phyloP scores from a whole-genome alignment of 805 yeast species.

The Wickerhamiella vanderwaltii region DNA sequence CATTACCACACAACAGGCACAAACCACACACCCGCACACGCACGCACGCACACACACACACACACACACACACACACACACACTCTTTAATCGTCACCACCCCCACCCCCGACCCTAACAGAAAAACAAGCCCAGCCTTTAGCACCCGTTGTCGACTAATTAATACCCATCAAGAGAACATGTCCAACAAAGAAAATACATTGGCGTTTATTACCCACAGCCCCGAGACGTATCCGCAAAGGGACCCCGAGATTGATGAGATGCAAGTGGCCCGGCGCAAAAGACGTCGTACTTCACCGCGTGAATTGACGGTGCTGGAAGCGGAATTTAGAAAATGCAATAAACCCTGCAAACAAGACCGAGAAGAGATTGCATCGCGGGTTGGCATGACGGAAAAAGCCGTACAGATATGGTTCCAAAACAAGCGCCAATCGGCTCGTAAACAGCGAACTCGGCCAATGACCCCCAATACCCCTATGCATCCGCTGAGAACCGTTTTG shows the following conservation, averaged over 20 bases:
- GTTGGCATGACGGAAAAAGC: conserved; percentile 96
- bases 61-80: too few relatives aligned
- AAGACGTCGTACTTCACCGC: conserved; percentile 87
- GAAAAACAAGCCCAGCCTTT: too few relatives aligned
- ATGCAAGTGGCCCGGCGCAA: conserved; percentile 89
- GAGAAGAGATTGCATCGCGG: conserved; percentile 64
- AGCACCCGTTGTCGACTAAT: too few relatives aligned
- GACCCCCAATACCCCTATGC: conserved; percentile 10
- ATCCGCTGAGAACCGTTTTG: neutral
- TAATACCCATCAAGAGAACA: too few relatives aligned
- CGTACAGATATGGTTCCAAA: conserved; percentile 97
- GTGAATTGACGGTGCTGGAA: conserved; percentile 71
- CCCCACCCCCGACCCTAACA: too few relatives aligned
- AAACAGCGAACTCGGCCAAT: conserved; percentile 5
- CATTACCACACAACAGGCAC: too few relatives aligned
- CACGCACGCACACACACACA: too few relatives aligned
- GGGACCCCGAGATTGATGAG: conserved; percentile 68
- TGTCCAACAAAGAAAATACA: conserved; percentile 11
- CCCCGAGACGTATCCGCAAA: conserved; percentile 72
- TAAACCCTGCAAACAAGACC: conserved; percentile 68
- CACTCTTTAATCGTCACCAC: too few relatives aligned
- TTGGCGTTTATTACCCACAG: conserved; percentile 85
- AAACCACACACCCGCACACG: too few relatives aligned
- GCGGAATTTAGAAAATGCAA: conserved; percentile 61
- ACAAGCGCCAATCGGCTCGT: conserved; percentile 53